Conservation (phyloP, 352 stramenopile genomes). For the Phytopythium boreale region DNA sequence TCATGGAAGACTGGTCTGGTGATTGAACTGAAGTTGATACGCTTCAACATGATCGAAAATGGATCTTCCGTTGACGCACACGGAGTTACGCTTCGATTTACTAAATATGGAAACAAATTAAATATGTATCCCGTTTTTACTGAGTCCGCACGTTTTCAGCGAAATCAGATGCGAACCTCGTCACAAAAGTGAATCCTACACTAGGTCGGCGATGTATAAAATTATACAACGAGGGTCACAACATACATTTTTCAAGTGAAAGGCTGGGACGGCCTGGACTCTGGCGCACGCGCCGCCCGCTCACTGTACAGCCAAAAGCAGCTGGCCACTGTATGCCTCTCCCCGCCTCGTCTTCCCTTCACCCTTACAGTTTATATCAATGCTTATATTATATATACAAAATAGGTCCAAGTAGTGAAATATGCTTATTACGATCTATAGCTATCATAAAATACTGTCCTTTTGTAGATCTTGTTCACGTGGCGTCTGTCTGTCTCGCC, state of each 20-base stretch:
- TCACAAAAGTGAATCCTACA: too few species aligned
- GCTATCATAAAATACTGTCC: background rate
- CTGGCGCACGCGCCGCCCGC: background rate
- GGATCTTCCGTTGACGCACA: too few species aligned
- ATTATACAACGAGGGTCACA: background rate
- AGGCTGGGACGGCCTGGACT: background rate
- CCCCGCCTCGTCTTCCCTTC: background rate
- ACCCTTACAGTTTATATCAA: background rate
- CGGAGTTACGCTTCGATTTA: too few species aligned
- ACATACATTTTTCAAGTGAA: background rate
- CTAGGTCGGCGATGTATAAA: background rate
- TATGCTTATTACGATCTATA: background rate
- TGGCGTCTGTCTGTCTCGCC: background rate
- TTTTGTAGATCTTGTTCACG: background rate
- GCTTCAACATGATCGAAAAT: too few species aligned
- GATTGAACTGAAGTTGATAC: too few species aligned
- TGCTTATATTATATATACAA: background rate
- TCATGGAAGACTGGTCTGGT: too few species aligned
- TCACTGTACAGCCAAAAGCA: background rate
- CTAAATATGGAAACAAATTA: too few species aligned
- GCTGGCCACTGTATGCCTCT: background rate
- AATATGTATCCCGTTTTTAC: too few species aligned
- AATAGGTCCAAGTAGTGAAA: too few species aligned
- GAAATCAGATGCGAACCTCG: too few species aligned
- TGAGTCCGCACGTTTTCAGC: too few species aligned